Conservation (phyloP, 441 rosid species). For the Corymbia citriodora region DNA sequence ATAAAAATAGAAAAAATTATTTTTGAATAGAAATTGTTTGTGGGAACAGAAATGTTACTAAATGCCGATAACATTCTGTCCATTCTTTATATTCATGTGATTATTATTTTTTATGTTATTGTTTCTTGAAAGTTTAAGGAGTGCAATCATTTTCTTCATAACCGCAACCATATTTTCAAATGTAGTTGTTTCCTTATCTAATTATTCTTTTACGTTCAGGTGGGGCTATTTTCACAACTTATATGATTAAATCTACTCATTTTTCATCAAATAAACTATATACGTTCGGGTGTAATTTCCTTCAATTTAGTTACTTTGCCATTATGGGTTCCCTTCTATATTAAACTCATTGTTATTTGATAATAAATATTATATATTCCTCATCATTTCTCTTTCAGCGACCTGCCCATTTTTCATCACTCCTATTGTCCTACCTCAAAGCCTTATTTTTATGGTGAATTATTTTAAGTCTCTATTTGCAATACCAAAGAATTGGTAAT, state of each 20-base stretch:
- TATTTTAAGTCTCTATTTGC: neutral
- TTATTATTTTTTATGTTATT: neutral
- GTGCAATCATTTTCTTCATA: neutral
- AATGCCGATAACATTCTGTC: too few relatives aligned
- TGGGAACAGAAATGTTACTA: too few relatives aligned
- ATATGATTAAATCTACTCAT: neutral
- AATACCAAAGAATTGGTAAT: neutral
- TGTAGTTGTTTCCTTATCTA: neutral
- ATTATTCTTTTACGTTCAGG: neutral
- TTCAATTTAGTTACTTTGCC: neutral
- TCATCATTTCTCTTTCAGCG: neutral
- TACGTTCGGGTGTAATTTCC: neutral
- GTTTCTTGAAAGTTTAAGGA: neutral
- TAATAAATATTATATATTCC: neutral
- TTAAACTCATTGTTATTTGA: neutral
- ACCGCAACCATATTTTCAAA: neutral
- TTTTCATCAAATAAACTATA: neutral
- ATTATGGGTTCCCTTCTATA: neutral
- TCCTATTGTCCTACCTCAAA: neutral
- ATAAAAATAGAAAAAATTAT: too few relatives aligned
- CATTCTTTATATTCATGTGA: neutral
- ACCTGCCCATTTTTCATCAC: neutral
- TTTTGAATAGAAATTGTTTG: too few relatives aligned
- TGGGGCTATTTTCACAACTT: neutral
- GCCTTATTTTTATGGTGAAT: neutral